A percentile compares a stretch with the other conserved stretches of the same genome.
phyloP scores from a whole-genome alignment of 306 rosid genomes.

The Arachis stenosperma region DNA sequence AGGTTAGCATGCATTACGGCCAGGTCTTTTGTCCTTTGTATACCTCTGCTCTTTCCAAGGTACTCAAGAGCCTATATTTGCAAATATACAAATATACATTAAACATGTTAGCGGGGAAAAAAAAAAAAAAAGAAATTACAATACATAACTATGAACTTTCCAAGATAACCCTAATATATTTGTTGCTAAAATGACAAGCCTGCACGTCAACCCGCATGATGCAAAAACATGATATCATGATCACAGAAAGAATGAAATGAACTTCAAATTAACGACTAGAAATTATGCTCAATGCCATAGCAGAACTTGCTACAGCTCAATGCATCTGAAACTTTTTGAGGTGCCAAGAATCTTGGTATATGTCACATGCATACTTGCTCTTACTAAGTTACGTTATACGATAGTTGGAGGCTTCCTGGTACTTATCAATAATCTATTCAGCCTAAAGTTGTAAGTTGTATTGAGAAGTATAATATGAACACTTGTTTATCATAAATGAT shows the following conservation, averaged over 20 bases:
- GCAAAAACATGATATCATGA: neutral
- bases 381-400: neutral
- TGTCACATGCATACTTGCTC: too few species aligned
- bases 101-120: neutral
- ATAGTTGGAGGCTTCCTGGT: neutral
- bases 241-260: neutral
- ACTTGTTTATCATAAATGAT: too few species aligned
- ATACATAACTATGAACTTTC: neutral
- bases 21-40: slow-evolving; percentile 83
- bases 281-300: neutral
- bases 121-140: neutral
- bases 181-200: neutral
- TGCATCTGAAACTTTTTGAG: neutral
- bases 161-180: neutral
- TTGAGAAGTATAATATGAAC: too few species aligned
- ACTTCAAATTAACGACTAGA: neutral
- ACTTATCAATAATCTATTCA: slow-evolving; percentile 5
- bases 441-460: neutral
- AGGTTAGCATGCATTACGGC: slow-evolving; percentile 83
- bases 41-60: slow-evolving; percentile 81
- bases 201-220: neutral
- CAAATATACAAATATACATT: slow-evolving; percentile 21
- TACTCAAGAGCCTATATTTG: slow-evolving; percentile 81
- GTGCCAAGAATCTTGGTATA: too few species aligned
- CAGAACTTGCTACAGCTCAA: neutral